A percentile compares a stretch with the other conserved stretches of the same genome.
These are phyloP conservation scores for Eucalyptus virginea DNA, from an alignment of 345 rosid genomes.

Conservation along the genomic window DNA sequence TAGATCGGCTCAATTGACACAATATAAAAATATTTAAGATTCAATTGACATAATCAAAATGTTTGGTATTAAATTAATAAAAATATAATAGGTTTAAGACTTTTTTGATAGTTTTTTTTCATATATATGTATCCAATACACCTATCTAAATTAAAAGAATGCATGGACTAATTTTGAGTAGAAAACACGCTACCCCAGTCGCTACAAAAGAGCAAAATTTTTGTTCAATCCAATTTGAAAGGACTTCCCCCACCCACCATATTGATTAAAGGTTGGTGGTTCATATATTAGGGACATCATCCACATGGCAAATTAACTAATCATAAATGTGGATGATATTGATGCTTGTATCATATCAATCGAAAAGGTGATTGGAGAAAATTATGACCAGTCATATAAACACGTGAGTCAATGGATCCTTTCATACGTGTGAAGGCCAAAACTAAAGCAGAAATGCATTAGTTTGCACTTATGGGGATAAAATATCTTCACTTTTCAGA, in stretches of 20 bases:
- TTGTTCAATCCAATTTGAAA: not conserved
- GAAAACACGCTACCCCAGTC: not conserved
- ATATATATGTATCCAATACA: not conserved
- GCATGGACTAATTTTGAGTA: not conserved
- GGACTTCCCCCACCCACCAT: not conserved
- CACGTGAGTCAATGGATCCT: not conserved
- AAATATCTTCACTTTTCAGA: not conserved
- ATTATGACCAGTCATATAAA: no score
- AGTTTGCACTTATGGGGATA: not conserved
- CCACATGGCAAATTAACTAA: not conserved
- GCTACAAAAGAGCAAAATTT: not conserved
- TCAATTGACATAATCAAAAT: no score
- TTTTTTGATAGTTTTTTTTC: no score
- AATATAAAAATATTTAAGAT: no score
- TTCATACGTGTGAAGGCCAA: not conserved
- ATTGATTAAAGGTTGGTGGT: not conserved
- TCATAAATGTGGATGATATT: not conserved
- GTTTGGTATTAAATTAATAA: no score
- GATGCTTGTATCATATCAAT: not conserved
- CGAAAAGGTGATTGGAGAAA: not conserved
- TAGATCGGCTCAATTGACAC: rapidly evolving
- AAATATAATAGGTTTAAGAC: no score
- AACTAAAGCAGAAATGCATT: not conserved
- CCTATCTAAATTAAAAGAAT: not conserved
- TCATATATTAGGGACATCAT: not conserved